Evolutionary conservation across 441 rosid species (phyloP), one percentile per base, ranked within the genome.

Genomic region (Isatis lusitanica): DNA sequence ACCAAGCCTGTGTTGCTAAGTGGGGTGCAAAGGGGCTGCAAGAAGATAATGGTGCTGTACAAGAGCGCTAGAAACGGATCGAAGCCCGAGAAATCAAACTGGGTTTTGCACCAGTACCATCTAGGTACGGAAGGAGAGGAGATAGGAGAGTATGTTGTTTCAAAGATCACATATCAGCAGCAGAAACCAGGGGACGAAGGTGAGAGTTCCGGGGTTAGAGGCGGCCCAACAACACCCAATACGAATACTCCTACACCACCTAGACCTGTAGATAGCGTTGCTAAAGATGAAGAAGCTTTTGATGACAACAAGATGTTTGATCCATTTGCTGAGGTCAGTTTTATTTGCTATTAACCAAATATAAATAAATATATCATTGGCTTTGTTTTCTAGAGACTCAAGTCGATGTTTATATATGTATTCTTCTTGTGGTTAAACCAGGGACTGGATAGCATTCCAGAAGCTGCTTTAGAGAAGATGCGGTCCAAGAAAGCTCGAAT

Each of bases 31-130:
- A 86, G 74, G 69, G 99, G 98, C 11, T 93, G 92, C 61, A 91
- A 90, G 83, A 95, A 95, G 78, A 88, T 93, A 18, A 85, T 95
- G 99, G 97, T 95, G 74, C 94, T 95, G 1, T 91, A 95, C 71
- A 87, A 79, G 80, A 82, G 85, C 66, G 79, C 95, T 44, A 85
- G 84, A 82, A 90, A 85, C 57, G 95, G 95, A 9, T 53, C 71
- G 17, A 95, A 90, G 72, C 88, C 97, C 0, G 86, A 83, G 63
- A 95, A 93, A 75, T 79, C 90, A 65, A 87, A 83, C 35, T 93
- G 99, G 99, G 97, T 88, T 5, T 83, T 91, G 84, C 94, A 91
- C 78, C 99, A 95, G 48, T 95, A 87, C 82, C 98, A 91, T 87
- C 80, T 95, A 13, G 98, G 98, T 43, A 74, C 55, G n/a, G 86